These are phyloP conservation scores for Backusella australiensis DNA, from an alignment of 192 early-diverging fungal genomes.

Conservation along the genomic window DNA sequence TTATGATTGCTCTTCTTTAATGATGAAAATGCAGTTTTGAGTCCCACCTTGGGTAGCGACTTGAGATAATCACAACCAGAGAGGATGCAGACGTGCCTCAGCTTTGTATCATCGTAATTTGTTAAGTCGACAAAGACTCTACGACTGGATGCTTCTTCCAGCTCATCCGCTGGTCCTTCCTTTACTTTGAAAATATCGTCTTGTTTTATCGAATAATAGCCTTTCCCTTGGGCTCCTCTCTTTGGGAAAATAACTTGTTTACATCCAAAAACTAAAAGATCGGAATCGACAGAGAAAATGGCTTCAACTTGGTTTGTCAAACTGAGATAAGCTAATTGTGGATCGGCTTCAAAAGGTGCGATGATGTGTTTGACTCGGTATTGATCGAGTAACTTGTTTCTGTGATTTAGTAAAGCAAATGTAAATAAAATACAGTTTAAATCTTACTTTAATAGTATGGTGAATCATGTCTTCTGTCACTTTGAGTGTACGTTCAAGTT, in stretches of 20 bases:
- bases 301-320: conserved; percentile 69
- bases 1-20: conserved; percentile 46
- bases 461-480: background rate
- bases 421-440: background rate
- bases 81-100: conserved; percentile 92
- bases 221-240: conserved; percentile 72
- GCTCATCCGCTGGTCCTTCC: conserved; percentile 28
- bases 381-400: conserved; percentile 49
- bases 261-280: conserved; percentile 92
- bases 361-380: conserved; percentile 76
- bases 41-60: conserved; percentile 80
- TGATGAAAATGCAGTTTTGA: conserved; percentile 72
- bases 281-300: conserved; percentile 93
- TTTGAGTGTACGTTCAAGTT: background rate
- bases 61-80: conserved; percentile 95
- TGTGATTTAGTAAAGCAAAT: background rate
- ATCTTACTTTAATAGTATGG: background rate
- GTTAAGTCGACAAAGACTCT: background rate
- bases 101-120: conserved; percentile 54
- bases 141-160: background rate
- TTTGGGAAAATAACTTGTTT: conserved; percentile 75
- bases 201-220: conserved; percentile 57
- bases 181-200: conserved; percentile 52
- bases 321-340: conserved; percentile 88
- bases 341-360: conserved; percentile 97